Percentiles rank a stretch among this genome's conserved stretches.
phyloP scores from a whole-genome alignment of 2,329 filamentous ascomycete genomes.

The Fusarium sambucinum region DNA sequence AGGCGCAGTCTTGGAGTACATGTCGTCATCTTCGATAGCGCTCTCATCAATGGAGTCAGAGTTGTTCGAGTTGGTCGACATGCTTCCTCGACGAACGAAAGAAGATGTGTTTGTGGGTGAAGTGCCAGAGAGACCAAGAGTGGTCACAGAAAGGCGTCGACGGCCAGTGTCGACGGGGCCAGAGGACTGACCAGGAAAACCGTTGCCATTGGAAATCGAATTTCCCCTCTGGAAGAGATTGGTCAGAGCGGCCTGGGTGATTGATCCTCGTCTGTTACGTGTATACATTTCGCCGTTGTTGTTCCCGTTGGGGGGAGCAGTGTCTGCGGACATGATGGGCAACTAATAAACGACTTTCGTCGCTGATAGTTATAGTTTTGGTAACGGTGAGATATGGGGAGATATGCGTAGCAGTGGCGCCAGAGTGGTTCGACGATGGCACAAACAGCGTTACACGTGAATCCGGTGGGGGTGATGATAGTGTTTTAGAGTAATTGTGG shows the following conservation, averaged over 20 bases:
- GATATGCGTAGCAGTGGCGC: constrained; percentile 42
- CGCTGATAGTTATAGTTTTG: constrained; percentile 46
- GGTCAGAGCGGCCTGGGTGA: constrained; percentile 68
- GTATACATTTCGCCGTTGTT: constrained; percentile 55
- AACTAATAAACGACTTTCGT: constrained; percentile 34
- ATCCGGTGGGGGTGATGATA: constrained; percentile 38
- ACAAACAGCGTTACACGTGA: constrained; percentile 45
- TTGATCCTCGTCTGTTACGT: constrained; percentile 67
- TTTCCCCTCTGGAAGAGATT: constrained; percentile 70
- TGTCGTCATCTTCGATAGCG: constrained; percentile 77
- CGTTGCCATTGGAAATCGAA: constrained; percentile 59
- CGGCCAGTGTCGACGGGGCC: constrained; percentile 68
- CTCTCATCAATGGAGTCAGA: constrained; percentile 77
- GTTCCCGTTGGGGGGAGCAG: constrained; percentile 47
- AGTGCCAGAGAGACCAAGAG: constrained; percentile 77
- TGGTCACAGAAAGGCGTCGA: constrained; percentile 79
- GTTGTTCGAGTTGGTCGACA: constrained; percentile 71
- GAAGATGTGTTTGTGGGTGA: constrained; percentile 70
- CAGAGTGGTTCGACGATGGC: constrained; percentile 48
- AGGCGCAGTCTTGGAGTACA: constrained; percentile 69
- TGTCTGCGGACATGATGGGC: constrained; percentile 54
- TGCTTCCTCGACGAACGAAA: constrained; percentile 72
- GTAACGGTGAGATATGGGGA: constrained; percentile 43
- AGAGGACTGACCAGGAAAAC: constrained; percentile 57
- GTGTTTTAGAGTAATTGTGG: constrained; percentile 33